These are phyloP conservation scores for Saccharomyces paradoxus DNA, from an alignment of 805 yeast genomes.

Conservation along the genomic window DNA sequence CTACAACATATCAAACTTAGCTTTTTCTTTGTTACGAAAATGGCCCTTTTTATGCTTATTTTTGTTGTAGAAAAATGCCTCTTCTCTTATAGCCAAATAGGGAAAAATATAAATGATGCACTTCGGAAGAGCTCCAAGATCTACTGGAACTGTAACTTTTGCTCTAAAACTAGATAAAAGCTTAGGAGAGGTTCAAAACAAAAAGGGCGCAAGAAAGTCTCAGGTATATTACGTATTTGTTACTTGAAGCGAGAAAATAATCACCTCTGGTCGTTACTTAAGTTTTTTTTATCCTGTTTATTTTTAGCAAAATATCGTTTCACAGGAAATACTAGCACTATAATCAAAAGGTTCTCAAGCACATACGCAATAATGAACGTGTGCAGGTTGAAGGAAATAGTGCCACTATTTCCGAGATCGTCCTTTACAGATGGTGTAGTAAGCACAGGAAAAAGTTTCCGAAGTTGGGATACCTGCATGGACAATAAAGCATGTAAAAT, in stretches of 20 bases:
- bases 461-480: slow-evolving; percentile 73
- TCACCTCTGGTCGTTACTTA: neutral
- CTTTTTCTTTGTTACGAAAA: too few relatives aligned
- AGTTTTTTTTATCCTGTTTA: neutral
- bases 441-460: slow-evolving; percentile 41
- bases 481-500: slow-evolving; percentile 66
- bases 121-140: neutral
- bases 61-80: neutral
- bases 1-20: neutral
- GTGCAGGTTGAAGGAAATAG: neutral
- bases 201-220: neutral
- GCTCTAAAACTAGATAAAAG: neutral
- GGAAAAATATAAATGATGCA: neutral
- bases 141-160: neutral
- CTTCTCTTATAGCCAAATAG: neutral
- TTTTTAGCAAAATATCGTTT: neutral
- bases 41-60: neutral
- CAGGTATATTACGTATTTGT: neutral
- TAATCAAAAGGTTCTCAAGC: neutral
- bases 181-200: neutral
- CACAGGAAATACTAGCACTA: neutral
- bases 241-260: neutral
- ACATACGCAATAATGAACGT: neutral
- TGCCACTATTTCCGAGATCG: slow-evolving; percentile 9
- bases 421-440: slow-evolving; percentile 18